These are phyloP conservation scores for Corynespora cassiicola DNA, from an alignment of 2,329 filamentous ascomycete species.

Conservation along the genomic window DNA sequence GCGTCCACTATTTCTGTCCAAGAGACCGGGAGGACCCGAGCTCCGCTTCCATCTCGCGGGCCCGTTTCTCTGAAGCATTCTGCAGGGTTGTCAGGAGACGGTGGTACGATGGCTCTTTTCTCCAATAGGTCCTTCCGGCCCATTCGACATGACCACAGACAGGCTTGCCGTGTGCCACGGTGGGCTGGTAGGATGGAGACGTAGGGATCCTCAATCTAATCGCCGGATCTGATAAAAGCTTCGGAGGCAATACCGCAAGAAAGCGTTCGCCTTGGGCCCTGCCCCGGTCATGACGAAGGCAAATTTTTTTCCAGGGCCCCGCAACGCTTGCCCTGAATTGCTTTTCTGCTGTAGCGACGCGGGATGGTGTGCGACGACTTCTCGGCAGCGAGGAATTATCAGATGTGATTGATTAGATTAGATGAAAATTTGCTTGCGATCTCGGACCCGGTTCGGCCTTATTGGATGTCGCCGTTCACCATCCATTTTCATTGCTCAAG, in stretches of 20 bases:
- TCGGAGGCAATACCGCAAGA: slow-evolving; percentile 14
- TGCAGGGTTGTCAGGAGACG: slow-evolving; percentile 30
- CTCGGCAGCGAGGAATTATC: slow-evolving; percentile 23
- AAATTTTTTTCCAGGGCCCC: slow-evolving; percentile 35
- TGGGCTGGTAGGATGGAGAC: slow-evolving; percentile 14
- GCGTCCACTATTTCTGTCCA: slow-evolving; percentile 25
- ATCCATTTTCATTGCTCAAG: too few relatives aligned
- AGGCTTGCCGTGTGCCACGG: slow-evolving; percentile 21
- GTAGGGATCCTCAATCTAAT: slow-evolving; percentile 31
- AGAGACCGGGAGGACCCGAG: slow-evolving; percentile 20
- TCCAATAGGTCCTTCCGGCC: slow-evolving; percentile 22
- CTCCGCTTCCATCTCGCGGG: slow-evolving; percentile 21
- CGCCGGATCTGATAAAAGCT: slow-evolving; percentile 40
- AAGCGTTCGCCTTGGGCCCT: slow-evolving; percentile 6
- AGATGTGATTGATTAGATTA: slow-evolving; percentile 34
- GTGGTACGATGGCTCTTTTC: slow-evolving; percentile 28
- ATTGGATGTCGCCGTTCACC: slow-evolving; percentile 11
- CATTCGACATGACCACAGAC: slow-evolving; percentile 25
- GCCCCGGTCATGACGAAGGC: slow-evolving; percentile 28
- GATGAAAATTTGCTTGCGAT: slow-evolving; percentile 27
- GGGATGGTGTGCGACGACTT: slow-evolving; percentile 25
- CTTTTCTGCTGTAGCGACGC: slow-evolving; percentile 14
- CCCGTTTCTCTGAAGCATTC: slow-evolving; percentile 23
- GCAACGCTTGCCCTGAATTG: slow-evolving; percentile 26
- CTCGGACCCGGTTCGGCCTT: slow-evolving; percentile 29